These are phyloP conservation scores for Heliamphora ciliata DNA, from an alignment of 179 eudicot species.

Conservation along the genomic window DNA sequence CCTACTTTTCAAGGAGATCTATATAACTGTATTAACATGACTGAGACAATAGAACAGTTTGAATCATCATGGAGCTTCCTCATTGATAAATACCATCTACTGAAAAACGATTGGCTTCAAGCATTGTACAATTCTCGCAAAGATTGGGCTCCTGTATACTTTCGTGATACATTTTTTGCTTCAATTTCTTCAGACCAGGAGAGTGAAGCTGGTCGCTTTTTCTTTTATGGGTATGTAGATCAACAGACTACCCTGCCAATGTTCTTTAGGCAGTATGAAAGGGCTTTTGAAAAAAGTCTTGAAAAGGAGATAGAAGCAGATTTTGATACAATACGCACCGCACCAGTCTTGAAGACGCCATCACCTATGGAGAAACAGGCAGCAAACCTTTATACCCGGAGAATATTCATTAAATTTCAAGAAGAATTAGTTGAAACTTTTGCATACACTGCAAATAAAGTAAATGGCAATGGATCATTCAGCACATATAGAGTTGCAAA, in stretches of 20 bases:
- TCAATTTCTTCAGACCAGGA: slow-evolving; percentile 41
- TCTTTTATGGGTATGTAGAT: slow-evolving; percentile 58
- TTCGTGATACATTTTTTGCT: slow-evolving; percentile 66
- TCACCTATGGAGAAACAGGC: slow-evolving; percentile 84
- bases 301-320: slow-evolving; percentile 72
- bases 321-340: slow-evolving; percentile 45
- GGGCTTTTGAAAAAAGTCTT: slow-evolving; percentile 55
- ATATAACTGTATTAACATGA: slow-evolving; percentile 52
- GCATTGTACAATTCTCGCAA: slow-evolving; percentile 43
- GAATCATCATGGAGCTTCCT: slow-evolving; percentile 54
- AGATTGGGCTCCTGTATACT: slow-evolving; percentile 70
- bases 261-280: slow-evolving; percentile 73
- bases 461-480: slow-evolving; percentile 42
- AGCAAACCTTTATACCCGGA: slow-evolving; percentile 58
- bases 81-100: slow-evolving; percentile 49
- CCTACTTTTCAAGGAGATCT: slow-evolving; percentile 60
- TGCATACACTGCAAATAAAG: slow-evolving; percentile 63
- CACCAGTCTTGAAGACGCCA: slow-evolving; percentile 56
- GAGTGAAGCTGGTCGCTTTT: slow-evolving; percentile 31
- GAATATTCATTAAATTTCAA: slow-evolving; percentile 61
- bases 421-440: slow-evolving; percentile 75
- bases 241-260: slow-evolving; percentile 56
- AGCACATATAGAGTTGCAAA: slow-evolving; percentile 61
- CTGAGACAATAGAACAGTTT: slow-evolving; percentile 65
- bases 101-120: slow-evolving; percentile 60